These are phyloP conservation scores for Cadophora sp. DNA, from an alignment of 2,329 filamentous ascomycete species.

Conservation along the genomic window DNA sequence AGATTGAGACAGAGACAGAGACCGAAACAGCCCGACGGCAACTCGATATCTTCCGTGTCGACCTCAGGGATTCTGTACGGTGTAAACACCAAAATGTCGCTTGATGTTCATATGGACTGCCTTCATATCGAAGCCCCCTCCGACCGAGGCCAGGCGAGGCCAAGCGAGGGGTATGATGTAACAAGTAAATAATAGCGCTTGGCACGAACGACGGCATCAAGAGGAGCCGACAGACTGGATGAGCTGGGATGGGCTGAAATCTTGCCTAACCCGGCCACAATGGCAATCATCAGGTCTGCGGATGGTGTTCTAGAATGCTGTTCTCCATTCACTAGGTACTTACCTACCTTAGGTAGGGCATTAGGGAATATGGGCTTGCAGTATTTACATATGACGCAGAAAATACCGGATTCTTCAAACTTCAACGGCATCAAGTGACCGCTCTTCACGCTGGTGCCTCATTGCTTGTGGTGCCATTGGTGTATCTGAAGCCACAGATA, in stretches of 20 bases:
- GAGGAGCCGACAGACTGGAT: too few relatives aligned
- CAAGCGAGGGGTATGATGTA: constrained; percentile 2
- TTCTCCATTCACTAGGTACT: not conserved
- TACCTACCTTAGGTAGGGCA: too few relatives aligned
- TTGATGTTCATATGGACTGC: too few relatives aligned
- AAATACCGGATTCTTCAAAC: not conserved
- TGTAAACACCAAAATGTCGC: too few relatives aligned
- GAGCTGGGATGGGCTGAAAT: not conserved
- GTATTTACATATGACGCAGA: not conserved
- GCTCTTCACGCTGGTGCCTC: constrained; percentile 13
- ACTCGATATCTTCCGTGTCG: too few relatives aligned
- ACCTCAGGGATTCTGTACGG: too few relatives aligned
- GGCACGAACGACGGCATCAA: too few relatives aligned
- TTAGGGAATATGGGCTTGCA: too few relatives aligned
- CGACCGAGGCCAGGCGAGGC: not conserved
- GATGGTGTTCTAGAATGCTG: constrained; percentile 8
- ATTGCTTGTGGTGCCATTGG: not conserved
- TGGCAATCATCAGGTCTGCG: constrained; percentile 1
- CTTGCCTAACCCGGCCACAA: not conserved
- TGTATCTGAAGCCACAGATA: not conserved
- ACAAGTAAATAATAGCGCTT: constrained; percentile 5
- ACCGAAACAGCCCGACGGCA: too few relatives aligned
- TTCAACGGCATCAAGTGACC: constrained; percentile 16
- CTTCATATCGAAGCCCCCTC: too few relatives aligned
- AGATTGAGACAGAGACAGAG: too few relatives aligned